These are phyloP conservation scores for Ananas comosus DNA, from an alignment of 176 grass and related monocot genomes.

Conservation along the genomic window DNA sequence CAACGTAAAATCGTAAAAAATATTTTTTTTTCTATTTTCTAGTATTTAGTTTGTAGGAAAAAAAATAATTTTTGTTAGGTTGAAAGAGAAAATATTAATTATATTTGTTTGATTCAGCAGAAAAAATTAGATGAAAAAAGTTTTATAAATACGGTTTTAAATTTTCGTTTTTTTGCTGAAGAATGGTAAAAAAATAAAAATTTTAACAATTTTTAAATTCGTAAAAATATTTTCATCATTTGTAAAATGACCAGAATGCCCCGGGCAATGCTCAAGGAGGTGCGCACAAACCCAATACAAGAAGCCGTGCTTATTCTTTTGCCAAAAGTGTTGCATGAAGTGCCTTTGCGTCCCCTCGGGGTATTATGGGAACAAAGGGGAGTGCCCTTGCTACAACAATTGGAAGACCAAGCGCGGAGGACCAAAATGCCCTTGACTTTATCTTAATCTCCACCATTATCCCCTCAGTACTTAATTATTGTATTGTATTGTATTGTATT, in stretches of 20 bases:
- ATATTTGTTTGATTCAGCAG: too few relatives aligned
- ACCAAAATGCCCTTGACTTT: conserved; percentile 44
- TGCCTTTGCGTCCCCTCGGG: conserved; percentile 57
- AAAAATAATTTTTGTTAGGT: too few relatives aligned
- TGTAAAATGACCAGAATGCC: conserved; percentile 33
- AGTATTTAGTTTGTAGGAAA: too few relatives aligned
- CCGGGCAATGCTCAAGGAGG: conserved; percentile 25
- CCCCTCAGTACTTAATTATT: neutral
- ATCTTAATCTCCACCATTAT: neutral
- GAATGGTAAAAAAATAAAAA: too few relatives aligned
- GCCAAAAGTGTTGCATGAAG: conserved; percentile 47
- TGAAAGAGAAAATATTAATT: too few relatives aligned
- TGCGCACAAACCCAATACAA: conserved; percentile 42
- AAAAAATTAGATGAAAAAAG: too few relatives aligned
- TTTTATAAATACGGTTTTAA: too few relatives aligned
- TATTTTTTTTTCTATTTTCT: too few relatives aligned
- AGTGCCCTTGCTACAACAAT: conserved; percentile 56
- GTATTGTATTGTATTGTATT: neutral
- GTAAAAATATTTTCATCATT: neutral
- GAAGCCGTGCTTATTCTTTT: conserved; percentile 56
- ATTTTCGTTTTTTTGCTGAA: too few relatives aligned
- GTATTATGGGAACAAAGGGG: conserved; percentile 49
- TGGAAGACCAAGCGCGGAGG: conserved; percentile 59
- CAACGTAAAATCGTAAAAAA: too few relatives aligned
- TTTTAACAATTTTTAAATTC: too few relatives aligned